These are phyloP conservation scores for Diplodia seriata DNA, from an alignment of 2,329 filamentous ascomycete genomes.

Conservation along the genomic window DNA sequence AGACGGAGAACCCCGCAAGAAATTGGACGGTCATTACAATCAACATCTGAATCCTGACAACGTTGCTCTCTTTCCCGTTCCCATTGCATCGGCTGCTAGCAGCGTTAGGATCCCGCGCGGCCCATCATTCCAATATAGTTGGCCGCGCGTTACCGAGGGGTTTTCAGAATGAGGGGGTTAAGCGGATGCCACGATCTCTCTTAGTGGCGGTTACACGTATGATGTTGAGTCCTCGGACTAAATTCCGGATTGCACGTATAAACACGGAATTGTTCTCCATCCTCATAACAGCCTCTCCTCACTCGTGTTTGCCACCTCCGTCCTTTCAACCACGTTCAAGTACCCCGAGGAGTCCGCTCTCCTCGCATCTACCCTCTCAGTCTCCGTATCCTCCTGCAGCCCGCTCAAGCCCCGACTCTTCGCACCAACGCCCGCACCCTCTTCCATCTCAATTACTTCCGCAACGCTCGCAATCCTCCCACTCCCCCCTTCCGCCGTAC, in stretches of 20 bases:
- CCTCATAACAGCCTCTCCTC: conserved; percentile 9
- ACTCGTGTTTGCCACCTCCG: not conserved
- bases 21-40: not conserved
- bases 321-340: not conserved
- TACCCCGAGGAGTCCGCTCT: not conserved
- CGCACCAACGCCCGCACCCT: not conserved
- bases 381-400: not conserved
- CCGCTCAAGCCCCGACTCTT: not conserved
- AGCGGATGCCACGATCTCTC: not conserved
- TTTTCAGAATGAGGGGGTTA: not conserved
- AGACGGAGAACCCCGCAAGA: not conserved
- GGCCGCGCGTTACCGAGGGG: not conserved
- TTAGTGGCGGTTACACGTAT: not conserved
- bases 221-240: not conserved
- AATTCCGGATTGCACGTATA: not conserved
- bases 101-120: not conserved
- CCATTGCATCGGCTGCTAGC: not conserved
- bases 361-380: not conserved
- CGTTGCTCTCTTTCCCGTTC: not conserved
- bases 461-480: not conserved
- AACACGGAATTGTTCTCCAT: not conserved
- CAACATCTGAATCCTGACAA: not conserved
- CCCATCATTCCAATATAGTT: not conserved
- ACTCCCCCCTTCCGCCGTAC: not conserved
- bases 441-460: not conserved